A percentile compares a stretch with the other conserved stretches of the same genome.
Conservation (phyloP, 805 yeast species). For the Maudiozyma saulgeensis region DNA sequence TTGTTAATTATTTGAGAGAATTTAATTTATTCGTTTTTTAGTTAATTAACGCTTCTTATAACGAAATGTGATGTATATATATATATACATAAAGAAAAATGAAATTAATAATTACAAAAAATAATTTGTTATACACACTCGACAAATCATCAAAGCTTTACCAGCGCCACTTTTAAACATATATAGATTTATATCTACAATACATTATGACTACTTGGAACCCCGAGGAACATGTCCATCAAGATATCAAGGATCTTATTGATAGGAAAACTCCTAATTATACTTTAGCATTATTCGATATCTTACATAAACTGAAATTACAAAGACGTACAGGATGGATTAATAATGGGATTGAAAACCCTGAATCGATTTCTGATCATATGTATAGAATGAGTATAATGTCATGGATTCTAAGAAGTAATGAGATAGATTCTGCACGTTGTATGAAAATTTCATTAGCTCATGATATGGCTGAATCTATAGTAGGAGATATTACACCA, state of each 20-base stretch:
- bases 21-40: too few species aligned
- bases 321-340: constrained; percentile 94
- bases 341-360: constrained; percentile 39
- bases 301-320: constrained; percentile 60
- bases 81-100: too few species aligned
- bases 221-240: constrained; percentile 37
- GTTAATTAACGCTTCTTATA: too few species aligned
- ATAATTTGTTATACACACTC: too few species aligned
- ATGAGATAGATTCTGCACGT: constrained; percentile 45
- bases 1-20: too few species aligned
- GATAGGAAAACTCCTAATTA: constrained; percentile 31
- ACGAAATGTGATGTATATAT: too few species aligned
- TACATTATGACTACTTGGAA: constrained; percentile 28
- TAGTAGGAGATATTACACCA: constrained; percentile 95
- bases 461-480: constrained; percentile 89
- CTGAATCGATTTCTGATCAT: constrained; percentile 76
- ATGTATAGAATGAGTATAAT: constrained; percentile 91
- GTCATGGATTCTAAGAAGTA: constrained; percentile 50
- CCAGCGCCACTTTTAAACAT: too few species aligned
- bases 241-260: constrained; percentile 26
- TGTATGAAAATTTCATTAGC: constrained; percentile 81
- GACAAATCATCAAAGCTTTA: too few species aligned
- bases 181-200: background rate
- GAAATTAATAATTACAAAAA: too few species aligned
- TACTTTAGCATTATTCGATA: constrained; percentile 46